These are phyloP conservation scores for Irpex sp. DNA, from an alignment of 1,284 basidiomycete species.

Conservation along the genomic window DNA sequence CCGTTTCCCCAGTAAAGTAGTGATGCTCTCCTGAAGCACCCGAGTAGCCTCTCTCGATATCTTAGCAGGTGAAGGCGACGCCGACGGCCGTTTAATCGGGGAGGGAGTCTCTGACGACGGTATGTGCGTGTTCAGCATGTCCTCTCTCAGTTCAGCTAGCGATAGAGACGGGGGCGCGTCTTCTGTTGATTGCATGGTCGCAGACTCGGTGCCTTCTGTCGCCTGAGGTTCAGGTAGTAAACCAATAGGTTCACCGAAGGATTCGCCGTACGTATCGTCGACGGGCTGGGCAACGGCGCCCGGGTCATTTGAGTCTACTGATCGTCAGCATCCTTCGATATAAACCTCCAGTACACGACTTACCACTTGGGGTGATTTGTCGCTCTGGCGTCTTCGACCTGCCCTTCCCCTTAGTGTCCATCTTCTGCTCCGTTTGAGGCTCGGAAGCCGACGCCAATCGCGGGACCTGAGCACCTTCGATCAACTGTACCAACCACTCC, in stretches of 20 bases:
- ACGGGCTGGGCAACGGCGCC: background rate
- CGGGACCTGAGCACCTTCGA: conserved; percentile 14
- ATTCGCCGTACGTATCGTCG: background rate
- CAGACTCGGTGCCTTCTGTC: background rate
- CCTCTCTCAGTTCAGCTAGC: conserved; percentile 10
- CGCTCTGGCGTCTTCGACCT: background rate
- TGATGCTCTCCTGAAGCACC: conserved; percentile 60
- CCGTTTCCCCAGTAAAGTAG: conserved; percentile 64
- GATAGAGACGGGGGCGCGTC: background rate
- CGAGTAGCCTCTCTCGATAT: conserved; percentile 36
- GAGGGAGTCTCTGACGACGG: conserved; percentile 53
- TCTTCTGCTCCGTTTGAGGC: background rate
- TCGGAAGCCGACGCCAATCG: background rate
- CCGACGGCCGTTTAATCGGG: conserved; percentile 41
- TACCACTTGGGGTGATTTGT: background rate
- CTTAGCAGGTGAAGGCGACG: conserved; percentile 23
- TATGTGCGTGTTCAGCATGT: conserved; percentile 28
- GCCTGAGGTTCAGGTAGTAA: conserved; percentile 14
- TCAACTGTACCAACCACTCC: conserved; percentile 58
- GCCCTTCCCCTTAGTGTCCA: background rate
- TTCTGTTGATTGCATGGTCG: too few species aligned
- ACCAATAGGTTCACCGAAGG: conserved; percentile 21
- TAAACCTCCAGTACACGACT: background rate
- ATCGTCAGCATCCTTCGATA: background rate
- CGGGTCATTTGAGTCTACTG: background rate